Base-by-base conservation (phyloP, 306 rosid species). In the Rosa persica region DNA sequence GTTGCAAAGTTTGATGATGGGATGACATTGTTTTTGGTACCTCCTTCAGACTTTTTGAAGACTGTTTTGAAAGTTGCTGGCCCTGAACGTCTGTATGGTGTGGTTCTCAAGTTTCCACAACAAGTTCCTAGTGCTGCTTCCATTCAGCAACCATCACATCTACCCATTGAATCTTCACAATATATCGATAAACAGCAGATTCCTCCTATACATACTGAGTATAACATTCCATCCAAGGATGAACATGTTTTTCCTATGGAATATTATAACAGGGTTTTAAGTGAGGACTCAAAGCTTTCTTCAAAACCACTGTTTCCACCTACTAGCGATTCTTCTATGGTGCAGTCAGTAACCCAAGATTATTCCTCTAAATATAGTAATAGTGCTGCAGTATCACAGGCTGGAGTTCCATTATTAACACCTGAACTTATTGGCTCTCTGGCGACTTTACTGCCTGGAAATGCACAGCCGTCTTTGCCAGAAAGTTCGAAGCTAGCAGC, bases 61-160 rank as follows among this genome's bases (percentile, higher is more conserved):
- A 82, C 87, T 30, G 92, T 96, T 75, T 86, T 96, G 90, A 96
- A 96, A 88, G 93, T 96, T 57, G 49, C 85, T 0, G 99, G 99
- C 61, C 99, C 99, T 52, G 97, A 96, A 79, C 98, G 99, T 67
- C 83, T 96, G 12, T 96, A 96, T 87, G 99, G 99, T 36, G 97
- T 96, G 57, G 96, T 96, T 85, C 99, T 96, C 39, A 93, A 89
- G 89, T 93, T 96, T 89, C 88, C 99, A 20, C 91, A 81, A 70
- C 80, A 82, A 72, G 84, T 77, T 67, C 80, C 96, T 76, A 73
- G 76, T 66, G 83, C 75, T 61, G 84, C 85, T 57, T 81, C 94
- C 19, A 57, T 80, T 82, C 96, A 85, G 62, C 94, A 85, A 67
- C 86, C 89, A 36, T 47, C 88, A 0, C 88, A 82, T 72, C 86